These are phyloP conservation scores for Colletotrichum karsti DNA, from an alignment of 2,329 filamentous ascomycete genomes.

Conservation along the genomic window DNA sequence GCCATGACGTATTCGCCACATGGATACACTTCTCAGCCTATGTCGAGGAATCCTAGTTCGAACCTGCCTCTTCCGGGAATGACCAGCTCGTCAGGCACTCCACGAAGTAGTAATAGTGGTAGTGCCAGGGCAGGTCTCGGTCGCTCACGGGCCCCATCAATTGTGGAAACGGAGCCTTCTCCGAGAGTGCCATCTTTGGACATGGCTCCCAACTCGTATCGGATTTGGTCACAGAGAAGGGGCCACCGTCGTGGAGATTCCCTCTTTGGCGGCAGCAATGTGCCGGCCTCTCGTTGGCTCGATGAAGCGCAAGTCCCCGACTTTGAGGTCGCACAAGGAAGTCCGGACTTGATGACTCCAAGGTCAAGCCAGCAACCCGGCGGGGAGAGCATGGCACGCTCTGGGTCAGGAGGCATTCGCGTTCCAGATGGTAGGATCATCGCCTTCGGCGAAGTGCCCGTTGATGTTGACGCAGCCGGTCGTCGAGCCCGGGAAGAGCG, in stretches of 20 bases:
- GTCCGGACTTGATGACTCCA: not conserved
- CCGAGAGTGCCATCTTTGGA: slow-evolving; percentile 42
- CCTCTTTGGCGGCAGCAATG: slow-evolving; percentile 6
- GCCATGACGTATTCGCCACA: slow-evolving; percentile 31
- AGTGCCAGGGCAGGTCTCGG: slow-evolving; percentile 34
- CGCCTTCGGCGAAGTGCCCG: slow-evolving; percentile 17
- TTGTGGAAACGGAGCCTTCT: slow-evolving; percentile 55
- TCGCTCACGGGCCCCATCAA: slow-evolving; percentile 41
- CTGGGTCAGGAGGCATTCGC: slow-evolving; percentile 26
- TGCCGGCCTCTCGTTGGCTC: slow-evolving; percentile 3
- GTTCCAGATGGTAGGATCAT: slow-evolving; percentile 16
- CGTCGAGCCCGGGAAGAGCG: not conserved
- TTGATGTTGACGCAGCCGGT: slow-evolving; percentile 9
- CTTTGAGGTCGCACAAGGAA: slow-evolving; percentile 2
- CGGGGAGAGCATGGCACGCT: slow-evolving; percentile 17
- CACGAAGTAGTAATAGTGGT: slow-evolving; percentile 32
- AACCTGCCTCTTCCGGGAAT: slow-evolving; percentile 15
- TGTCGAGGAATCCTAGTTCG: slow-evolving; percentile 55
- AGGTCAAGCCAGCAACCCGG: slow-evolving; percentile 1
- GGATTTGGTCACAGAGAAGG: slow-evolving; percentile 33
- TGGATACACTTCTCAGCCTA: slow-evolving; percentile 60
- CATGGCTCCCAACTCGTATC: slow-evolving; percentile 38
- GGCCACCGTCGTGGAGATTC: not conserved
- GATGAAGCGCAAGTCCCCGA: not conserved
- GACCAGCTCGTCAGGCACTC: slow-evolving; percentile 8